These are phyloP conservation scores for Dovyalis caffra DNA, from an alignment of 345 rosid species.

Conservation along the genomic window DNA sequence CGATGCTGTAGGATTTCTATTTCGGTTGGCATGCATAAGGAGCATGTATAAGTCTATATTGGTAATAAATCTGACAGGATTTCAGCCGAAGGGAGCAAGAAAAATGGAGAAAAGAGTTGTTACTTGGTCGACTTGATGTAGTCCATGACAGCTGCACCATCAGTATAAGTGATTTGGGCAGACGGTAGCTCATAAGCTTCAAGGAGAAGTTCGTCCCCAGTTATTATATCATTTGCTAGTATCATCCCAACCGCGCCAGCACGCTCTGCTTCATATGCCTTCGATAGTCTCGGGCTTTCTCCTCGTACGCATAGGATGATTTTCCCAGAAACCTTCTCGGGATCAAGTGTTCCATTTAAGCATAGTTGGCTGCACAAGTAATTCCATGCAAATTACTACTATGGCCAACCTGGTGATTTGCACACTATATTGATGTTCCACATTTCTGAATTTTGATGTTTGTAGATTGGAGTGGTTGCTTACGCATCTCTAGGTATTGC, in stretches of 20 bases:
- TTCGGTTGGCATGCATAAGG: background rate
- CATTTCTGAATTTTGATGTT: too few species aligned
- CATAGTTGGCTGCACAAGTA: background rate
- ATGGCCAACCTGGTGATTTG: too few species aligned
- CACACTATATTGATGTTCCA: too few species aligned
- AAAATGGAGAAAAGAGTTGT: background rate
- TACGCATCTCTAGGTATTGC: background rate
- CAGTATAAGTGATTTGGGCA: conserved; percentile 30
- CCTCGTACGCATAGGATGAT: conserved; percentile 44
- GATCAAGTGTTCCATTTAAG: conserved; percentile 38
- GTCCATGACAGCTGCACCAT: conserved; percentile 25
- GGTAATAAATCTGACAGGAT: background rate
- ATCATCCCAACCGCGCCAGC: conserved; percentile 55
- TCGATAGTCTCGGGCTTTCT: conserved; percentile 12
- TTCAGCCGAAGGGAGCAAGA: background rate
- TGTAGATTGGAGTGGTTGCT: background rate
- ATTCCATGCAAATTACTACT: too few species aligned
- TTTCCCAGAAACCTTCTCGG: conserved; percentile 50
- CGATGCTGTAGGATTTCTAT: conserved; percentile 1
- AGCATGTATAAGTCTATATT: background rate
- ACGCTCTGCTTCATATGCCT: conserved; percentile 22
- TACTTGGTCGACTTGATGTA: conserved; percentile 47
- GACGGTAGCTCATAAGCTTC: conserved; percentile 46
- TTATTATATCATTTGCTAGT: conserved; percentile 25
- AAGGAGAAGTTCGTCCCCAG: conserved; percentile 21